phyloP scores from a whole-genome alignment of 129 eudicot genomes.

The Pulicaria dysenterica region DNA sequence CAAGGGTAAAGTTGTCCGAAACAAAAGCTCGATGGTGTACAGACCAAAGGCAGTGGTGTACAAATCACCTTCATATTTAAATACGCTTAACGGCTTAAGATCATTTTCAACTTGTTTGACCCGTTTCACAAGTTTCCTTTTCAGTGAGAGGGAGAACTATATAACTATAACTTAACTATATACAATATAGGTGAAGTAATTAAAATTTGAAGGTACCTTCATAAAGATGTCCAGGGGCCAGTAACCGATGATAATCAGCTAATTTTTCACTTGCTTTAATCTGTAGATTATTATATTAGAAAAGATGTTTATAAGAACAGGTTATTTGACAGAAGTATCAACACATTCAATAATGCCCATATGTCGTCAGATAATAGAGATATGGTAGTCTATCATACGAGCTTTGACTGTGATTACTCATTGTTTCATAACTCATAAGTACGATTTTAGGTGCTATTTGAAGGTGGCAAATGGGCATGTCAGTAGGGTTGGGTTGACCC shows the following conservation, averaged over 20 bases:
- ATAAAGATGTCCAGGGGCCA: conserved; percentile 72
- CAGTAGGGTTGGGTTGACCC: too few species aligned
- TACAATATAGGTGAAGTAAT: not conserved
- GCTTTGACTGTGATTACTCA: too few species aligned
- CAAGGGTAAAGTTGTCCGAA: too few species aligned
- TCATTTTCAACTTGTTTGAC: not conserved
- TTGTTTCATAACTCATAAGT: not conserved
- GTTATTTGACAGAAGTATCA: not conserved
- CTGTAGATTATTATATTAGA: conserved; percentile 43
- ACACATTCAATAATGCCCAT: not conserved
- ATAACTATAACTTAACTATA: not conserved
- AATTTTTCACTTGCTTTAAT: conserved; percentile 59
- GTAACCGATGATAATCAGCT: conserved; percentile 86
- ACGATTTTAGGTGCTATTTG: not conserved
- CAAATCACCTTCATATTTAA: too few species aligned
- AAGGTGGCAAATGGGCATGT: too few species aligned
- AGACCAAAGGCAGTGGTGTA: too few species aligned
- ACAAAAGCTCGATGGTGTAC: too few species aligned
- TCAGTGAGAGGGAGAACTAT: not conserved
- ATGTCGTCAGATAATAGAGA: conserved; percentile 13
- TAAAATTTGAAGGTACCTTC: conserved; percentile 55
- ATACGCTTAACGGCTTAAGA: too few species aligned
- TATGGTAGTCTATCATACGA: not conserved
- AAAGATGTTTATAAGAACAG: conserved; percentile 1
- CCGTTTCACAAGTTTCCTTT: not conserved